A percentile compares a stretch with the other conserved stretches of the same genome.
Evolutionary conservation across 331 rosid species (phyloP).

Genomic region (Cydonia oblonga): DNA sequence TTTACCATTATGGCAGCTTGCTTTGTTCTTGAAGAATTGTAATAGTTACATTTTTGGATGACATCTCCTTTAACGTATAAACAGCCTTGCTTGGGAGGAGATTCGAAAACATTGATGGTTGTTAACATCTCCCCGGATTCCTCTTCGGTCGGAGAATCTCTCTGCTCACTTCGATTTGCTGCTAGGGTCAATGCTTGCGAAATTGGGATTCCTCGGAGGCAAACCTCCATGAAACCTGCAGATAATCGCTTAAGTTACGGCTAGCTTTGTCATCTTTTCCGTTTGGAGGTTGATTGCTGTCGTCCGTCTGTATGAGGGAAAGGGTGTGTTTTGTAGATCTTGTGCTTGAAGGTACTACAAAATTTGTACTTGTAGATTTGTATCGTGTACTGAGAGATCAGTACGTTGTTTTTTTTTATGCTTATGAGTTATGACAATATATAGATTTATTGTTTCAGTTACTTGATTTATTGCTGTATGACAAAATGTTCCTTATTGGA

Average conservation of each 20-base stretch:
- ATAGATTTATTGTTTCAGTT: neutral
- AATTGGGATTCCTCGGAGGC: conserved; percentile 74
- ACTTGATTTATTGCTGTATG: neutral
- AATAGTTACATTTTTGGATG: neutral
- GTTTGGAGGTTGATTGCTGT: neutral
- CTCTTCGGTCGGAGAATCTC: conserved; percentile 68
- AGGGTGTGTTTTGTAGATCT: conserved; percentile 18
- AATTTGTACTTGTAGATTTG: conserved; percentile 21
- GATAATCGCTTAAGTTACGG: conserved; percentile 48
- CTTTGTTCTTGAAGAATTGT: neutral
- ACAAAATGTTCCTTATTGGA: neutral
- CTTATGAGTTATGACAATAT: neutral
- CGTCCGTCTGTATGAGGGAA: neutral
- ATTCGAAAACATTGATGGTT: conserved; percentile 88
- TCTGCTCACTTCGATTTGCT: conserved; percentile 88
- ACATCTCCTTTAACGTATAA: neutral
- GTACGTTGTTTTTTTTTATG: neutral
- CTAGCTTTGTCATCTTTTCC: neutral
- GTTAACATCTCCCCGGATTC: conserved; percentile 81
- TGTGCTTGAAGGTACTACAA: conserved; percentile 12
- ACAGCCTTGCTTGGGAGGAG: conserved; percentile 97
- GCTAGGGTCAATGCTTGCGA: conserved; percentile 86
- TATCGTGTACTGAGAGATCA: neutral
- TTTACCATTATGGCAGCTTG: neutral
- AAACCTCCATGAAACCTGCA: conserved; percentile 36